Base-by-base conservation (phyloP, 2,329 filamentous ascomycete species). In the Incumbomyces delicatus region DNA sequence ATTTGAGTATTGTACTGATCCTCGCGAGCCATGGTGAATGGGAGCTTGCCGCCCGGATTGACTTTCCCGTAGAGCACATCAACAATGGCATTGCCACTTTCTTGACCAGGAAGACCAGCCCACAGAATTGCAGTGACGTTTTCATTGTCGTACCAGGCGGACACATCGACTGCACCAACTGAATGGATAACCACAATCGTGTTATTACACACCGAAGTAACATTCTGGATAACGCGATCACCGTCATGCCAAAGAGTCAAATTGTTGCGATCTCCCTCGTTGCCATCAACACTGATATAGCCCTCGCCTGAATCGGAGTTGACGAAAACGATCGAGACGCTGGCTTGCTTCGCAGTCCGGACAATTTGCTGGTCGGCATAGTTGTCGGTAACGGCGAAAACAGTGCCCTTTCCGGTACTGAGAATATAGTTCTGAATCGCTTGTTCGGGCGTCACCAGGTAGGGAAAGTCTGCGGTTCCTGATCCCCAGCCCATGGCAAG, bases 161-260 rank as follows among this genome's bases (percentile, higher is more conserved):
- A 78, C 18, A 95, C 66, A 1, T 94, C 68, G 3, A 94, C 85
- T 1, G 89, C 80, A 0, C 88, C 88, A 2, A 82, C 78, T 1
- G 85, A 87, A 70, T 96, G 90, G 49, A 96, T 83, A 48, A 95
- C 79, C 13, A 96, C 86, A 50, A 96, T 83, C 11, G 88, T 95
- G 74, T 95, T 95, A 69, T 83, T 80, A 72, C 83, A 89, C 51
- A 80, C 62, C 6, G 80, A 73, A 1, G 87, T 81, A 10, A 95
- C 86, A 40, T 84, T 87, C 65, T 84, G 76, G 66, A 96, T 85
- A 46, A 96, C 68, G 1, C 76, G 73, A 44, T 96, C 87, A 34
- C 87, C 89, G 49, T 81, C 76, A 50, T 82, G 74, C 90, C 90
- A 96, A 0, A 95, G 72, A 0, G 88, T 95, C 32, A 98, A 73